These are phyloP conservation scores for Chondrostereum purpureum DNA, from an alignment of 1,284 basidiomycete species.

Conservation along the genomic window DNA sequence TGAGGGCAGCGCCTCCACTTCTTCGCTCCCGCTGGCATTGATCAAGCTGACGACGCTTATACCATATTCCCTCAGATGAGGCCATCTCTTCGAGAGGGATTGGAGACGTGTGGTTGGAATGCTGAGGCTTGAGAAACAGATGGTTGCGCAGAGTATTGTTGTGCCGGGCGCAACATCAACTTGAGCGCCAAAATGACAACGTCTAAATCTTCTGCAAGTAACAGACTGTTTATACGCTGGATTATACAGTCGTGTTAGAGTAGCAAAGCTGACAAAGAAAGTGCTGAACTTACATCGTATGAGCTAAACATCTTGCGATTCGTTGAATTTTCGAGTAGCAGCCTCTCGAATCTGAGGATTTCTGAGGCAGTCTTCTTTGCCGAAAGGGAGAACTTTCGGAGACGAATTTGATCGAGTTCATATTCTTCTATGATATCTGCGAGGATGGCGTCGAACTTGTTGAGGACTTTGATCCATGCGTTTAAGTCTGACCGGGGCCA, in stretches of 20 bases:
- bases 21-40: slow-evolving; percentile 41
- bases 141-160: slow-evolving; percentile 87
- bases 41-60: slow-evolving; percentile 66
- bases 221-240: slow-evolving; percentile 84
- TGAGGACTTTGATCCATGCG: slow-evolving; percentile 92
- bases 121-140: slow-evolving; percentile 71
- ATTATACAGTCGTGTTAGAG: slow-evolving; percentile 14
- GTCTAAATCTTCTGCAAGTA: slow-evolving; percentile 87
- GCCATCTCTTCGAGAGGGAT: slow-evolving; percentile 69
- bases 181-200: slow-evolving; percentile 82
- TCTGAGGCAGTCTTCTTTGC: slow-evolving; percentile 77
- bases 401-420: slow-evolving; percentile 76
- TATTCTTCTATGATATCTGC: slow-evolving; percentile 82
- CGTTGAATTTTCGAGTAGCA: slow-evolving; percentile 95
- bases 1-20: slow-evolving; percentile 53
- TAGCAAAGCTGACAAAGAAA: slow-evolving; percentile 7
- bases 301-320: slow-evolving; percentile 96
- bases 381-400: slow-evolving; percentile 70
- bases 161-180: slow-evolving; percentile 85
- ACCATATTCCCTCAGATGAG: slow-evolving; percentile 67
- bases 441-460: slow-evolving; percentile 90
- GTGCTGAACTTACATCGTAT: slow-evolving; percentile 75
- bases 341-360: slow-evolving; percentile 82
- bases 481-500: slow-evolving; percentile 97
- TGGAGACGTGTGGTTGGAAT: slow-evolving; percentile 71